phyloP scores from a whole-genome alignment of 2,329 filamentous ascomycete genomes.

The Beauveria brongniartii region DNA sequence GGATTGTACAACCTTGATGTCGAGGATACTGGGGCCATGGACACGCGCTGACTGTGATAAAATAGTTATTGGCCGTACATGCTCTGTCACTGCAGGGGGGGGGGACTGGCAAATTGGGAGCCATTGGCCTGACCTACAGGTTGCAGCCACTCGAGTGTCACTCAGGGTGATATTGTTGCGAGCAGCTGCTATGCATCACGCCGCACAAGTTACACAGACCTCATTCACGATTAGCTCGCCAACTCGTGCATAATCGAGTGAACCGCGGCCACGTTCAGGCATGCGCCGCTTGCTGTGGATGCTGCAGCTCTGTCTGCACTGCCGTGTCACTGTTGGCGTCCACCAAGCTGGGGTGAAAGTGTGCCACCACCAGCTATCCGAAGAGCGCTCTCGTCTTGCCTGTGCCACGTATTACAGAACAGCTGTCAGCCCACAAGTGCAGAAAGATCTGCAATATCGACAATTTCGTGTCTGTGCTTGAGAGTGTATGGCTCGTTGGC shows the following conservation, averaged over 20 bases:
- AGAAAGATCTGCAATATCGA: not conserved
- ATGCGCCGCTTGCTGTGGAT: not conserved
- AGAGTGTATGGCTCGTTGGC: not conserved
- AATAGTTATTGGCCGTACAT: not conserved
- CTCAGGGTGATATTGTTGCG: not conserved
- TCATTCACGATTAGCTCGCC: not conserved
- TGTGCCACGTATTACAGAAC: constrained; percentile 4
- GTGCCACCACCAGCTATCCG: not conserved
- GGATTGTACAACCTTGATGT: constrained; percentile 9
- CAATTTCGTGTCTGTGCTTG: not conserved
- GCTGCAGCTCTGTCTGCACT: not conserved
- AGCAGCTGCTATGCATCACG: not conserved
- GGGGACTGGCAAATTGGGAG: not conserved
- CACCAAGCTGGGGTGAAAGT: not conserved
- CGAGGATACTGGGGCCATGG: not conserved
- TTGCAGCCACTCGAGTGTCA: not conserved
- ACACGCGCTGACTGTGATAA: not conserved
- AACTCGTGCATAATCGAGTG: not conserved
- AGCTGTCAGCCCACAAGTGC: not conserved
- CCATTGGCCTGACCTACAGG: not conserved
- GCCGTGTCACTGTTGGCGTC: not conserved
- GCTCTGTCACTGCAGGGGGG: not conserved
- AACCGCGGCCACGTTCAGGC: not conserved
- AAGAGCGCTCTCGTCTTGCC: constrained; percentile 1
- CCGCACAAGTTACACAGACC: not conserved